Evolutionary conservation across 352 stramenopile genomes (phyloP), one percentile per base, ranked within the genome.

Genomic region (Globisporangium barbulae): DNA sequence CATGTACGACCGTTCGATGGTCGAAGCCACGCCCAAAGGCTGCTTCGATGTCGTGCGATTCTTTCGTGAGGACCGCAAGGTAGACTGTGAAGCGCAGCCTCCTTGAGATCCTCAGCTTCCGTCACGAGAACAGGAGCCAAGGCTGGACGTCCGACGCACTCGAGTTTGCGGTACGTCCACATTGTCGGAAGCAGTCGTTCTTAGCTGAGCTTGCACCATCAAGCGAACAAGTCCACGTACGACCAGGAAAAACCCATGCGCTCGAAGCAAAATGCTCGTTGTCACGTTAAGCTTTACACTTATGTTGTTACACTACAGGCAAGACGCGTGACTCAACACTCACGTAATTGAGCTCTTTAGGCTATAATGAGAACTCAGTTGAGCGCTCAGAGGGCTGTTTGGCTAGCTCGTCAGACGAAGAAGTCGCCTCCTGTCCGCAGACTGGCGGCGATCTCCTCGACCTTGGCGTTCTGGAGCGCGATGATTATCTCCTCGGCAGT

Each of bases 401-500:
- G 17, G 9, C 17, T 25, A 21, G 6, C 17, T 39, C 28, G 35
- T 62, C 48, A 68, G 25, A 68, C 63, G 22, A 68, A 68, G 21
- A 68, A 68, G 42, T 68, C 63, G 25, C 63, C 63, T 9, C 63
- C 63, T 25, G 55, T 68, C 25, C 63, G 63, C 28, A 60, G 17
- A 53, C 63, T 68, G 28, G 63, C 63, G 13, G 63, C 63, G 22
- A 68, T 68, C 45, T 80, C 68, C 45, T 81, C 75, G 48, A 65
- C 50, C 30, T 70, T 64, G 50, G 77, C 75, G 42, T 55, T 53
- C 48, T 75, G 65, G 54, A 86, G 71, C 67, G 74, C 52, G 30
- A 78, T 53, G 62, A 88, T 70, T 28, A 86, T 69, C 22, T 81
- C 67, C n/a, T 81, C 73, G 13, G 78, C 78, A 17, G 65, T 76